phyloP scores from a whole-genome alignment of 2,329 filamentous ascomycete genomes.

The Fusarium stilboides region DNA sequence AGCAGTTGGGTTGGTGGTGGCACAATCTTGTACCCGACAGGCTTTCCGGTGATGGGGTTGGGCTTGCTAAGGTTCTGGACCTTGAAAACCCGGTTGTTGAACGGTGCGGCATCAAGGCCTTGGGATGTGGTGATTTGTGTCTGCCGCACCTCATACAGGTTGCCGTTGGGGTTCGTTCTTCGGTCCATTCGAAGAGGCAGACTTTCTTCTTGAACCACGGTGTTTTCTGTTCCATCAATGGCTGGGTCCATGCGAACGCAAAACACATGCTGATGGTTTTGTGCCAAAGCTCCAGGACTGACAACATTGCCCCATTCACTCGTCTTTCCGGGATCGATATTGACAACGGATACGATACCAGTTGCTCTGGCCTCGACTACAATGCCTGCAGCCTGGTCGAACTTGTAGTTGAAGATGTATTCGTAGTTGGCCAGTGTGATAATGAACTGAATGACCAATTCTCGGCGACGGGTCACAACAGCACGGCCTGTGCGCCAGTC shows the following conservation, averaged over 20 bases:
- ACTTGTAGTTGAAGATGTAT: slow-evolving; percentile 68
- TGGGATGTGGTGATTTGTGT: slow-evolving; percentile 61
- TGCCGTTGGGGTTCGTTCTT: slow-evolving; percentile 65
- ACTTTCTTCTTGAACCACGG: slow-evolving; percentile 62
- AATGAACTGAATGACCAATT: slow-evolving; percentile 78
- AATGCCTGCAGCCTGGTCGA: slow-evolving; percentile 75
- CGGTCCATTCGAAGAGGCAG: slow-evolving; percentile 60
- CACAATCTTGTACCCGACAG: slow-evolving; percentile 65
- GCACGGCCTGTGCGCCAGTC: slow-evolving; percentile 76
- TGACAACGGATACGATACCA: slow-evolving; percentile 74
- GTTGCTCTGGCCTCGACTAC: slow-evolving; percentile 76
- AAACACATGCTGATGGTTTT: slow-evolving; percentile 81
- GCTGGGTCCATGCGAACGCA: slow-evolving; percentile 75
- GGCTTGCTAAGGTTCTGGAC: slow-evolving; percentile 61
- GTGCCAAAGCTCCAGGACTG: slow-evolving; percentile 74
- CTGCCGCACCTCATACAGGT: slow-evolving; percentile 60
- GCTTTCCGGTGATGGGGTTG: slow-evolving; percentile 62
- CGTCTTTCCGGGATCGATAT: slow-evolving; percentile 69
- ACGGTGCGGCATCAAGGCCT: slow-evolving; percentile 65
- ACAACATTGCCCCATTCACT: slow-evolving; percentile 74
- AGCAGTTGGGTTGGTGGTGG: slow-evolving; percentile 57
- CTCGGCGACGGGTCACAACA: slow-evolving; percentile 71
- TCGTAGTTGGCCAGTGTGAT: slow-evolving; percentile 81
- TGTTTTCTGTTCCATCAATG: slow-evolving; percentile 73
- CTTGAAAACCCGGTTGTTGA: slow-evolving; percentile 66